Base-by-base conservation (phyloP, 2,329 filamentous ascomycete genomes). In the Leptographium wingfieldii region DNA sequence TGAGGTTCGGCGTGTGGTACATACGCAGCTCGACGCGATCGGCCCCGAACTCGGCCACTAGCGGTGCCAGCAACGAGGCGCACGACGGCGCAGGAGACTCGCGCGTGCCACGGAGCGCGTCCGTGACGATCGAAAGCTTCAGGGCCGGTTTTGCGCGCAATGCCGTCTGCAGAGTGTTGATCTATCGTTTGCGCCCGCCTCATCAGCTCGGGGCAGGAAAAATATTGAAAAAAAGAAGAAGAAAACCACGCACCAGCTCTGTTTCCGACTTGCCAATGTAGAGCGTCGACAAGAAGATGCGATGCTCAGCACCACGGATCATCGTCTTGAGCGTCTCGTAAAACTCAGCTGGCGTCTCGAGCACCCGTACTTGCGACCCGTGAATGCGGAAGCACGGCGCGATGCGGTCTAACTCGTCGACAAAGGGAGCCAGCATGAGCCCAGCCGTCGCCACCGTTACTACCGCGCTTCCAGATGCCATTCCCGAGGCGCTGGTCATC, bases 1-100 rank as follows among this genome's bases (percentile, higher is more conserved):
- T 95, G 64, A 99, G 74, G 68, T 99, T 99, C 0, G 94, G 94
- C 0, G 94, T 99, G 73, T 99, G 94, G 69, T 95, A 99, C 91
- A 99, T 95, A 67, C 92, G 87, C 64, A 99, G 84, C 68, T 96
- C 90, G 49, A 99, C 91, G 46, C 92, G 82, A 1, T 89, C 84
- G 5, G 84, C 71, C 0, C 92, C 92, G 73, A 96, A 95, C 66
- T 96, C 90, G 7, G 80, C 74, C 12, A 96, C 80, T n/a, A 99
- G 76, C 0, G 91, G 87, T 6, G 86, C 88, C 46, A 99, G 80
- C 14, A 99, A 78, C 12, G 92, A 96, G 3, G 92, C 94, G 72
- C 87, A 94, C 65, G 91, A 95, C 55, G 91, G 80, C 16, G 89
- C 74, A 0, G 94, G 94, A 0, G 89, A 86, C 72, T 99, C 94